Base-by-base conservation (phyloP, 2,329 filamentous ascomycete species). In the Fusarium pininemorale region DNA sequence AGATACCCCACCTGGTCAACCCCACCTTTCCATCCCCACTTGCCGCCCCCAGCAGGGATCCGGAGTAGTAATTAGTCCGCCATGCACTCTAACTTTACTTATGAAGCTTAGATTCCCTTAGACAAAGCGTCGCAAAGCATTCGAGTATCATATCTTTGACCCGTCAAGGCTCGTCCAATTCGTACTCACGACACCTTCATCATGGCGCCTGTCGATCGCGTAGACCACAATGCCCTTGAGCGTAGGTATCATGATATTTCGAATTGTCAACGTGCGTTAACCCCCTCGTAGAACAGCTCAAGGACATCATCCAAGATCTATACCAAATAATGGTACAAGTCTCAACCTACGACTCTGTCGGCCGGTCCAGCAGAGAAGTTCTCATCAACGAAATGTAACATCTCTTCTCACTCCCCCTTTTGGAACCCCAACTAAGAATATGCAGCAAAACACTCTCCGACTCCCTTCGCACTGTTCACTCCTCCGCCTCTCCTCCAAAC, bases 241-340 rank as follows among this genome's bases (percentile, higher is more conserved):
- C 83, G 84, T 84, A 78, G 37, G 82, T 38, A 15, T 11, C n/a
- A 53, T 35, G 16, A 8, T 20, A 15, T 24, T 35, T 16, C 4
- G 12, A 22, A 37, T 13, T 30, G 13, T 22, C 15, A 45, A n/a
- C 28, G 30, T 24, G 18, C 18, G 45, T 75, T 77, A 51, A 79
- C 61, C 13, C 22, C 37, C 37, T 9, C 7, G 20, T 76, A 90
- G 89, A 87, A 75, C 85, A 89, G 81, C 84, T 91, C 82, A 89
- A 90, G 78, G 86, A 90, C 76, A 85, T 90, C 69, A 90, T 92
- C 80, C 89, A 91, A 77, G 88, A 90, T 75, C 86, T 91, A 45
- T 91, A 90, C 84, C 86, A 90, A 75, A 82, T 91, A 67, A 89
- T 91, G 85, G 88, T 92, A 51, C 90, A 92, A 78, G 85, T 89